Base-by-base conservation (phyloP, 2,329 filamentous ascomycete genomes). In the Fusarium tuaranense region DNA sequence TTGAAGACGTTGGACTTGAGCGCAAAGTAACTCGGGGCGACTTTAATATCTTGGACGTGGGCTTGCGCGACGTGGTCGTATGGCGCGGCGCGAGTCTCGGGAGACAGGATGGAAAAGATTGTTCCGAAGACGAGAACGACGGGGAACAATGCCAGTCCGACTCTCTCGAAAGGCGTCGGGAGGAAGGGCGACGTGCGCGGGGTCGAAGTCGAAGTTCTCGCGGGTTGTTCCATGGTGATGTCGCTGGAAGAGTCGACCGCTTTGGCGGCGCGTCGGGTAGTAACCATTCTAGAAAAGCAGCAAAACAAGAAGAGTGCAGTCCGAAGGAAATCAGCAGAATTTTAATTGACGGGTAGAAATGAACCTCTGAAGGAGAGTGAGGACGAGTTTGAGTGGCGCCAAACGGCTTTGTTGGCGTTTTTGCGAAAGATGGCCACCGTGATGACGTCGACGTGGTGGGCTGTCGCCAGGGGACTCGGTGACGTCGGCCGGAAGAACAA, bases 1-100 rank as follows among this genome's bases (percentile, higher is more conserved):
- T 99, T 99, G 89, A 98, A 93, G 63, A 98, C 78, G 85, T 99
- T 99, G 82, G 91, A 89, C 84, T 99, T 99, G 78, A 93, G 93
- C 57, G 97, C 96, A 82, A 99, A 99, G 87, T 98, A 99, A 81
- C 89, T 92, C 3, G 94, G 94, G 61, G 92, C 90, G 6, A 87
- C 82, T 46, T 82, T 80, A n/a, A 82, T 80, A 81, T 86, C 84
- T 83, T 87, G 87, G 5, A 87, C 83, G 83, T 94, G 92, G 14
- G 92, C 89, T 80, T 95, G 93, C 27, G 88, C 83, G 46, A 84
- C 79, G 3, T 87, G 82, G 73, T 91, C 90, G 86, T 94, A 95
- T 5, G 89, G 87, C 2, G 90, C 87, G 57, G 86, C 85, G 80
- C 91, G 92, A 13, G 91, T 91, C 70, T 90, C 86, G 1, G 95